Conservation (phyloP, 2,329 filamentous ascomycete genomes). For the Ramularia collo-cygni region DNA sequence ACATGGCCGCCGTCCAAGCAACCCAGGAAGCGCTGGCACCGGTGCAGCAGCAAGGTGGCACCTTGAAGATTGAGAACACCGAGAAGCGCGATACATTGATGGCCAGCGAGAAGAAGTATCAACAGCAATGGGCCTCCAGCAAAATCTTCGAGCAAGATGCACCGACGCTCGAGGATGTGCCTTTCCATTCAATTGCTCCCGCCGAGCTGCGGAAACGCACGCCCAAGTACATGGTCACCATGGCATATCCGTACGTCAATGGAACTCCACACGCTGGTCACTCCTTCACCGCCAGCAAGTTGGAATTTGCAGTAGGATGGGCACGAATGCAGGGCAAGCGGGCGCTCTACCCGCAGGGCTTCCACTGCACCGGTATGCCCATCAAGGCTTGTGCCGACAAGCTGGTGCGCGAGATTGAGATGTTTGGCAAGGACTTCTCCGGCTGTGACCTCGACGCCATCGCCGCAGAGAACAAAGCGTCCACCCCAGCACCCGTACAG, state of each 20-base stretch:
- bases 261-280: conserved; percentile 80
- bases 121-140: conserved; percentile 71
- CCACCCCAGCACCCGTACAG: conserved; percentile 49
- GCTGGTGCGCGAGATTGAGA: conserved; percentile 77
- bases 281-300: conserved; percentile 83
- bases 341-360: conserved; percentile 82
- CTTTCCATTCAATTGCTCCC: conserved; percentile 64
- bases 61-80: conserved; percentile 65
- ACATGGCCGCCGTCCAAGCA: conserved; percentile 43
- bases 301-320: conserved; percentile 85
- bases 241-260: conserved; percentile 78
- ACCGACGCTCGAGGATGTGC: conserved; percentile 69
- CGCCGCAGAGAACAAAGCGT: conserved; percentile 40
- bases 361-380: conserved; percentile 94
- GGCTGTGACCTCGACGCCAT: conserved; percentile 58
- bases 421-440: conserved; percentile 83
- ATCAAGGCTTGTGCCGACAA: conserved; percentile 98
- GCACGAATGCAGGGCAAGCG: conserved; percentile 86
- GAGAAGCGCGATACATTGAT: conserved; percentile 82
- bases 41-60: conserved; percentile 50
- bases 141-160: conserved; percentile 81
- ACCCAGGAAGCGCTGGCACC: conserved; percentile 51
- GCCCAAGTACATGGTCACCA: conserved; percentile 86
- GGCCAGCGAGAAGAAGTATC: conserved; percentile 84
- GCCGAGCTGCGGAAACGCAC: conserved; percentile 70